Percentiles rank a stretch among this genome's conserved stretches.
These are phyloP conservation scores for Neonectria magnoliae DNA, from an alignment of 2,329 filamentous ascomycete genomes.

Conservation along the genomic window DNA sequence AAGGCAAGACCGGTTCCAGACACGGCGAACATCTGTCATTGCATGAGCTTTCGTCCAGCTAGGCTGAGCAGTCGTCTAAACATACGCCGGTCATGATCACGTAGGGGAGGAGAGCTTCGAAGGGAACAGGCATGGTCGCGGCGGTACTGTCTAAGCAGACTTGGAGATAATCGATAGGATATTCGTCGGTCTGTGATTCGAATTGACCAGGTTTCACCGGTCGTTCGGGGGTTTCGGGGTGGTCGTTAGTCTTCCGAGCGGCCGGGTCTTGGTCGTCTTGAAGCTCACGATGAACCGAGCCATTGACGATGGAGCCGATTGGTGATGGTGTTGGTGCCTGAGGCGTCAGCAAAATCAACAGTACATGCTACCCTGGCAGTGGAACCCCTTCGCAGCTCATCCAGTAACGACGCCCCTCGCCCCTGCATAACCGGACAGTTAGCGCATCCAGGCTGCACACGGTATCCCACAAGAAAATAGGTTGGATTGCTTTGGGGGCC, in stretches of 20 bases:
- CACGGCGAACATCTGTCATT: slow-evolving; percentile 69
- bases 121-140: slow-evolving; percentile 67
- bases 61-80: slow-evolving; percentile 26
- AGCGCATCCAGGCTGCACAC: not conserved
- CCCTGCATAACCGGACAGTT: slow-evolving; percentile 34
- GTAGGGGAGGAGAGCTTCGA: slow-evolving; percentile 72
- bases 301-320: slow-evolving; percentile 44
- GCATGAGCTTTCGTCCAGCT: slow-evolving; percentile 36
- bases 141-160: slow-evolving; percentile 47
- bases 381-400: too few species aligned
- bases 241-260: slow-evolving; percentile 34
- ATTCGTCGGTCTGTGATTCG: slow-evolving; percentile 22
- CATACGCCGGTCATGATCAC: slow-evolving; percentile 71
- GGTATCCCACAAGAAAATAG: slow-evolving; percentile 9
- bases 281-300: slow-evolving; percentile 41
- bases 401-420: slow-evolving; percentile 14
- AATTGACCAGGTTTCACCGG: slow-evolving; percentile 40
- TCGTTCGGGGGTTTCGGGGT: slow-evolving; percentile 30
- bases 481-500: slow-evolving; percentile 3
- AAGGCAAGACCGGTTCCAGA: slow-evolving; percentile 67
- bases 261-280: slow-evolving; percentile 40
- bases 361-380: not conserved
- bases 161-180: slow-evolving; percentile 26
- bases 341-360: slow-evolving; percentile 25
- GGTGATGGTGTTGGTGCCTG: slow-evolving; percentile 40